These are phyloP conservation scores for Myriosclerotinia curreyana DNA, from an alignment of 2,329 filamentous ascomycete genomes.

Conservation along the genomic window DNA sequence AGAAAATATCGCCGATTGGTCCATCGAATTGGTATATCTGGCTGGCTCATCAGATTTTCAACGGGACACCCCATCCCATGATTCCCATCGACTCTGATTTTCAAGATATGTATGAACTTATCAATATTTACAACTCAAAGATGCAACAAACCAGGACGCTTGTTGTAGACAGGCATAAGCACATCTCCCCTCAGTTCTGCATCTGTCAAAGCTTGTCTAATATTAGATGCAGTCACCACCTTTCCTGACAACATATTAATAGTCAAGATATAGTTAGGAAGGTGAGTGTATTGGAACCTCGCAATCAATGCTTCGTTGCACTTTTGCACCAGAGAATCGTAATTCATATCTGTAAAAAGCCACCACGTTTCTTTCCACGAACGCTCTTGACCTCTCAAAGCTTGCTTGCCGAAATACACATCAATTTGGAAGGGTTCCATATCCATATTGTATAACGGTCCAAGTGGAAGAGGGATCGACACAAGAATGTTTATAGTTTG, in stretches of 20 bases:
- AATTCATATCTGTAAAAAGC: background rate
- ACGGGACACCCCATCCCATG: background rate
- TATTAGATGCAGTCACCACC: background rate
- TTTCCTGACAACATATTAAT: background rate
- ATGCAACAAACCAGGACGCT: background rate
- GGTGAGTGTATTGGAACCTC: background rate
- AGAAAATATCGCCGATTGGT: background rate
- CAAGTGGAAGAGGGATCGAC: background rate
- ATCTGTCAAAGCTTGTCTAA: background rate
- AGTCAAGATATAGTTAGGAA: background rate
- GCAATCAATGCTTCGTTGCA: background rate
- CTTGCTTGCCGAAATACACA: conserved; percentile 1
- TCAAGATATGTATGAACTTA: background rate
- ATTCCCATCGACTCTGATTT: background rate
- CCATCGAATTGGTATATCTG: background rate
- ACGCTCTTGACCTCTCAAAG: background rate
- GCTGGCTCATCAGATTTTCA: background rate
- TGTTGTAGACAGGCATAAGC: background rate
- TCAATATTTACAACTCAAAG: background rate
- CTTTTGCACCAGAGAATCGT: background rate
- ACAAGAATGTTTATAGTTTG: background rate
- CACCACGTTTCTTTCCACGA: background rate
- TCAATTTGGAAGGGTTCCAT: background rate
- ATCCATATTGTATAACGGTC: background rate
- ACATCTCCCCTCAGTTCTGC: no score